A percentile compares a stretch with the other conserved stretches of the same genome.
Conservation (phyloP, 495 filamentous ascomycete species). For the Penicillium canescens region DNA sequence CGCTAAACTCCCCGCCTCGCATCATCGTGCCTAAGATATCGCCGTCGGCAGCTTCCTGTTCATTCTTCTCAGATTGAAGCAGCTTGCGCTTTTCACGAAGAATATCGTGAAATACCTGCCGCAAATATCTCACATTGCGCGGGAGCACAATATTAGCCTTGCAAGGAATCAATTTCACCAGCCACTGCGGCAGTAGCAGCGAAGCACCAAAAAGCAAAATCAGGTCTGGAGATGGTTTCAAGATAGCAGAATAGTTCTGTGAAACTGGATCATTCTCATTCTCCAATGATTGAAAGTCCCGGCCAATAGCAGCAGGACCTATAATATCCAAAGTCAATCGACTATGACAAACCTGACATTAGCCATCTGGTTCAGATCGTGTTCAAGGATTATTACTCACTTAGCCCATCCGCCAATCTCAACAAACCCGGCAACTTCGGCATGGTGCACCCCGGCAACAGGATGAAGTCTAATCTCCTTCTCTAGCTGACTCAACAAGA, state of each 20-base stretch:
- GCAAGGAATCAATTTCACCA: conserved; percentile 55
- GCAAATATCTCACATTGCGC: conserved; percentile 54
- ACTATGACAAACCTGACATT: conserved; percentile 7
- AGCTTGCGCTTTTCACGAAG: conserved; percentile 57
- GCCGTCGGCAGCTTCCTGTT: conserved; percentile 51
- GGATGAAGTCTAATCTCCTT: conserved; percentile 34
- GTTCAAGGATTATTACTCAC: conserved; percentile 6
- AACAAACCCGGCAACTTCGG: conserved; percentile 44
- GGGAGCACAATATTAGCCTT: conserved; percentile 62
- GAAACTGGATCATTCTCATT: conserved; percentile 62
- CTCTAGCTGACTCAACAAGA: conserved; percentile 31
- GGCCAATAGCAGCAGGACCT: conserved; percentile 73
- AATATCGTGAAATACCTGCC: conserved; percentile 59
- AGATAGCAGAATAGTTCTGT: conserved; percentile 58
- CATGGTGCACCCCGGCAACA: conserved; percentile 32
- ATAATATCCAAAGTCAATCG: conserved; percentile 83
- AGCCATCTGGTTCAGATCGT: not conserved
- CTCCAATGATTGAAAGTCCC: conserved; percentile 69
- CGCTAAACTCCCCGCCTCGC: conserved; percentile 52
- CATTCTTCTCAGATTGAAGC: conserved; percentile 54
- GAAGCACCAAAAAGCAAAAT: conserved; percentile 40
- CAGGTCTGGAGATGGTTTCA: conserved; percentile 44
- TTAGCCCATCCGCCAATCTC: conserved; percentile 66
- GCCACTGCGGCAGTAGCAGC: conserved; percentile 41
- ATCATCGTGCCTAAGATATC: conserved; percentile 63